Evolutionary conservation across 495 filamentous ascomycete species (phyloP).

Genomic region (Acidomyces sp.): DNA sequence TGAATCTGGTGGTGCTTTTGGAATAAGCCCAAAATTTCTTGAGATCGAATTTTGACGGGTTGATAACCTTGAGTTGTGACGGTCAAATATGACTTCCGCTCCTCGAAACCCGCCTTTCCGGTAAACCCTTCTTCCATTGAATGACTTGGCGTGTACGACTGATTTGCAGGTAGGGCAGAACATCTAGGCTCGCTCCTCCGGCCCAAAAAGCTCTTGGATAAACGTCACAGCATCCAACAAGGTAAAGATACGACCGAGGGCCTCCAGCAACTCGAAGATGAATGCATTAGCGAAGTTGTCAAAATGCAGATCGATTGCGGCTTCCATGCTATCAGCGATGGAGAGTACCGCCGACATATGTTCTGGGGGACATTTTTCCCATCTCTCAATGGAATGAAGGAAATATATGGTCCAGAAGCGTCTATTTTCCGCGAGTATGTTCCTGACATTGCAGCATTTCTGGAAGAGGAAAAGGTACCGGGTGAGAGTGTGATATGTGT

Average conservation of each 20-base stretch:
- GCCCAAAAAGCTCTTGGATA: conserved; percentile 53
- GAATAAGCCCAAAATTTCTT: no score
- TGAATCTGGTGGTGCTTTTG: no score
- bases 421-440: conserved; percentile 32
- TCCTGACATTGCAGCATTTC: conserved; percentile 66
- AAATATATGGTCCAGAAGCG: conserved; percentile 23
- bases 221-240: conserved; percentile 42
- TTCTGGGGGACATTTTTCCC: conserved; percentile 45
- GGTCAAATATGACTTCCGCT: conserved; percentile 1
- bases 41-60: no score
- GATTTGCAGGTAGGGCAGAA: conserved; percentile 44
- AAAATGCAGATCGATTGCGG: conserved; percentile 35
- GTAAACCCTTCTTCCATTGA: neutral
- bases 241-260: conserved; percentile 32
- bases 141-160: neutral
- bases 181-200: conserved; percentile 73
- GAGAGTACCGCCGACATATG: conserved; percentile 46
- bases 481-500: conserved; percentile 61
- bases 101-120: conserved; percentile 15
- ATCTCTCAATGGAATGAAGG: conserved; percentile 28
- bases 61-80: no score
- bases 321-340: conserved; percentile 55
- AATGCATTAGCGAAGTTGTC: conserved; percentile 38
- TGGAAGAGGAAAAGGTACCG: conserved; percentile 57
- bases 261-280: conserved; percentile 44